Percentiles rank a stretch among this genome's conserved stretches.
Evolutionary conservation across 495 filamentous ascomycete species (phyloP).

Genomic region (Xylaria palmicola): DNA sequence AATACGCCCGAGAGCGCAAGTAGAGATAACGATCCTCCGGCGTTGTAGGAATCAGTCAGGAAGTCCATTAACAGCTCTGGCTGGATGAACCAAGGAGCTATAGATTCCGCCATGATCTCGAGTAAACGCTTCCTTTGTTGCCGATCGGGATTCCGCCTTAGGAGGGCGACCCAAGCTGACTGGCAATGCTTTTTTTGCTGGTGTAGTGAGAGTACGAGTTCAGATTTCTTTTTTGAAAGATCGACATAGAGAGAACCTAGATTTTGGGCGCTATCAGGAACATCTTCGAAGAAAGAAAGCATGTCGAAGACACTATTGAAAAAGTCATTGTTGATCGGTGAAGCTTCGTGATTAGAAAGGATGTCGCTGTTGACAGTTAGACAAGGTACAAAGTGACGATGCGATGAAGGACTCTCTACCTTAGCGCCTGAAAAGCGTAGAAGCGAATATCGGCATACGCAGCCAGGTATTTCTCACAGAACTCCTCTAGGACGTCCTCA

Average conservation of each 20-base stretch:
- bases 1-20: conserved; percentile 91
- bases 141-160: conserved; percentile 62
- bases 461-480: conserved; percentile 72
- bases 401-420: conserved; percentile 49
- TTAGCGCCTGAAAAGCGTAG: conserved; percentile 68
- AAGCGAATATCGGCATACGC: conserved; percentile 82
- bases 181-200: conserved; percentile 74
- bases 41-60: conserved; percentile 85
- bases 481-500: conserved; percentile 63
- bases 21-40: conserved; percentile 80
- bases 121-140: conserved; percentile 80
- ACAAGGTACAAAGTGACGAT: background rate
- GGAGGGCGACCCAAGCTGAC: conserved; percentile 77
- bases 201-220: conserved; percentile 52
- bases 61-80: conserved; percentile 96
- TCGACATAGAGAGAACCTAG: conserved; percentile 65
- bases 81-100: conserved; percentile 83
- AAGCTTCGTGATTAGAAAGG: conserved; percentile 31
- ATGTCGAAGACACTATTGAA: conserved; percentile 61
- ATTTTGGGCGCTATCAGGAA: conserved; percentile 60
- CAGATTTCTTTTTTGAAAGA: conserved; percentile 50
- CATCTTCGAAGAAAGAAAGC: conserved; percentile 62
- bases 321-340: conserved; percentile 38
- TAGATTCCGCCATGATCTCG: conserved; percentile 66
- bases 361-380: conserved; percentile 35